These are phyloP conservation scores for Lotus japonicus DNA, from an alignment of 306 rosid genomes.

Conservation along the genomic window DNA sequence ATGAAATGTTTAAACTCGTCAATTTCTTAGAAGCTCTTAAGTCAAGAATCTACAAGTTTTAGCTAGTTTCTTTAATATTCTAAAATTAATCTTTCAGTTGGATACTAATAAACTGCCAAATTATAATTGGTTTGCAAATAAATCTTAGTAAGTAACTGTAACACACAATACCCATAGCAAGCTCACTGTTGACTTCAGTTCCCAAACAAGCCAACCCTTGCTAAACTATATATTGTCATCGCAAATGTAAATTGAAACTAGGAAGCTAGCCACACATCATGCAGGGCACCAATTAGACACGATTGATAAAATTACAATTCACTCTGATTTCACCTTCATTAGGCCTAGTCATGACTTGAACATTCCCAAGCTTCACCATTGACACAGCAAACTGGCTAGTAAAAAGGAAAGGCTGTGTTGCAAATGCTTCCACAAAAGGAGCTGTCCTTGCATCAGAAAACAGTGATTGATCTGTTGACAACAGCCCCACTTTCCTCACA, in stretches of 20 bases:
- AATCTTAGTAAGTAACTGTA: too few species aligned
- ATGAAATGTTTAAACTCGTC: too few species aligned
- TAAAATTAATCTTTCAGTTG: too few species aligned
- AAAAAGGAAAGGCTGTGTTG: conserved; percentile 56
- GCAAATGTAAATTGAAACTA: neutral
- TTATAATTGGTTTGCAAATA: too few species aligned
- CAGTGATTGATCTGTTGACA: conserved; percentile 66
- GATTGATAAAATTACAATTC: conserved; percentile 61
- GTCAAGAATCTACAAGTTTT: too few species aligned
- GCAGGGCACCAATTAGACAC: neutral
- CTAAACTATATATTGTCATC: neutral
- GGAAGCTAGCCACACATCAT: neutral
- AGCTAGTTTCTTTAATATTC: too few species aligned
- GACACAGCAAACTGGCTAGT: conserved; percentile 68
- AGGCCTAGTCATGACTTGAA: conserved; percentile 63
- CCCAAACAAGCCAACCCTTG: neutral
- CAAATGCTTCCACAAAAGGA: conserved; percentile 61
- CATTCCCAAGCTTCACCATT: conserved; percentile 87
- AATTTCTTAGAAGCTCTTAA: too few species aligned
- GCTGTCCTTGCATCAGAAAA: conserved; percentile 58
- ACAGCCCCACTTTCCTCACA: conserved; percentile 55
- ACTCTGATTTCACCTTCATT: conserved; percentile 69
- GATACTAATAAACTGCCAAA: too few species aligned
- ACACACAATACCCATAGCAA: too few species aligned
- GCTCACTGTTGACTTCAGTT: too few species aligned